Conservation (phyloP, 2,329 filamentous ascomycete species). For the Cordyceps fumosorosea region DNA sequence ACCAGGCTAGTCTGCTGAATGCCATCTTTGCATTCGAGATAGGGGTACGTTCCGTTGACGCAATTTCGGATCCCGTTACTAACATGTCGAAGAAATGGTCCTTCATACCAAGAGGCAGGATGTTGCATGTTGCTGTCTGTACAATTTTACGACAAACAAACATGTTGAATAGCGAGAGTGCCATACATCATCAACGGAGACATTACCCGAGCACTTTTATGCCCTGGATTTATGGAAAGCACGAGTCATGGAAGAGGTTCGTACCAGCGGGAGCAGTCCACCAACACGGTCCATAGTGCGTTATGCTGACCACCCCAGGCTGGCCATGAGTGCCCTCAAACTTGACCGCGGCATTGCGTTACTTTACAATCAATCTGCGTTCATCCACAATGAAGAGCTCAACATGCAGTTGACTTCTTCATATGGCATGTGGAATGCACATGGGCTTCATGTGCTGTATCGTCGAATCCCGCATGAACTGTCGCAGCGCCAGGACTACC, state of each 20-base stretch:
- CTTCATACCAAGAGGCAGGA: conserved; percentile 24
- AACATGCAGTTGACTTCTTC: conserved; percentile 28
- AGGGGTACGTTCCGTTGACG: not conserved
- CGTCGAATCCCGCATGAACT: conserved; percentile 27
- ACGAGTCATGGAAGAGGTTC: conserved; percentile 32
- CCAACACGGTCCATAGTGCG: not conserved
- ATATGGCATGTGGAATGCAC: conserved; percentile 30
- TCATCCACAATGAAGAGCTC: conserved; percentile 31
- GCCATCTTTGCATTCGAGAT: conserved; percentile 12
- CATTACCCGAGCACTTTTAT: conserved; percentile 32
- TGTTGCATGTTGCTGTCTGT: conserved; percentile 30
- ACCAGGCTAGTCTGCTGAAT: conserved; percentile 6
- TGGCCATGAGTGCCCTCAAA: conserved; percentile 30
- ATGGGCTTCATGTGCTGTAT: conserved; percentile 32
- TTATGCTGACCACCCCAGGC: conserved; percentile 20
- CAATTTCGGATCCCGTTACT: not conserved
- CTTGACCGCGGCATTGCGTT: conserved; percentile 32
- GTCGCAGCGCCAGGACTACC: conserved; percentile 22
- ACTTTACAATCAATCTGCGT: conserved; percentile 25
- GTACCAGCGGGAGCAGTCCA: not conserved
- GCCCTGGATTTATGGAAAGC: conserved; percentile 26
- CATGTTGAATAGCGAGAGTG: conserved; percentile 29
- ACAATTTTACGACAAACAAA: conserved; percentile 28
- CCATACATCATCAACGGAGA: conserved; percentile 28
- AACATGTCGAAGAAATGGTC: conserved; percentile 23